Conservation (phyloP, 257 asterid genomes). For the Petunia axillaris region DNA sequence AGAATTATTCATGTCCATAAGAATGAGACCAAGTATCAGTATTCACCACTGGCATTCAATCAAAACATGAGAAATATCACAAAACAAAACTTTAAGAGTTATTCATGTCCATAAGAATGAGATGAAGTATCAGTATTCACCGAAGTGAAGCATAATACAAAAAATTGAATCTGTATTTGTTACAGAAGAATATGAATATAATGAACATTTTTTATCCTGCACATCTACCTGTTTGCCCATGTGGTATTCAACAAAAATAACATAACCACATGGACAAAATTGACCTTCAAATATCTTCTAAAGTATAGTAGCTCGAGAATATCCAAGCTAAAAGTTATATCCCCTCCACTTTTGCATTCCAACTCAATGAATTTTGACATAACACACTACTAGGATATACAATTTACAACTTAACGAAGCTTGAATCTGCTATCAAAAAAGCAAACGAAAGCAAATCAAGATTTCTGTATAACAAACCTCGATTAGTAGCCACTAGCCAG, state of each 20-base stretch:
- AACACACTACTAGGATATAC: constrained; percentile 68
- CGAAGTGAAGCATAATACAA: not conserved
- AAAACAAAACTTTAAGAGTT: not conserved
- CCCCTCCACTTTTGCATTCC: constrained; percentile 35
- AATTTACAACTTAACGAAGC: constrained; percentile 59
- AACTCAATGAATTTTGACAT: constrained; percentile 42
- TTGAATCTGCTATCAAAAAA: constrained; percentile 24
- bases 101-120: not conserved
- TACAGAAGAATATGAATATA: constrained; percentile 18
- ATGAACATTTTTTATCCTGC: constrained; percentile 4
- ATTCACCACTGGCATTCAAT: not conserved
- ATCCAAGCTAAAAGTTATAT: constrained; percentile 35
- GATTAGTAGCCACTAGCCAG: constrained; percentile 31
- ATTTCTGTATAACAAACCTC: constrained; percentile 38
- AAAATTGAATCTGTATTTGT: not conserved
- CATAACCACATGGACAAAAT: constrained; percentile 41
- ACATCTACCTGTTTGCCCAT: constrained; percentile 34
- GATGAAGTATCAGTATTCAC: not conserved
- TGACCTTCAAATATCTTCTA: constrained; percentile 2
- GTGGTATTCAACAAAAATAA: constrained; percentile 43
- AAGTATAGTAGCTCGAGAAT: constrained; percentile 29
- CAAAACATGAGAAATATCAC: not conserved
- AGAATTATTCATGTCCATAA: not conserved
- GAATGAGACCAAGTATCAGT: not conserved
- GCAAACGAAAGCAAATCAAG: constrained; percentile 27